These are phyloP conservation scores for Thymus quinquecostatus DNA, from an alignment of 257 asterid species.

Conservation along the genomic window DNA sequence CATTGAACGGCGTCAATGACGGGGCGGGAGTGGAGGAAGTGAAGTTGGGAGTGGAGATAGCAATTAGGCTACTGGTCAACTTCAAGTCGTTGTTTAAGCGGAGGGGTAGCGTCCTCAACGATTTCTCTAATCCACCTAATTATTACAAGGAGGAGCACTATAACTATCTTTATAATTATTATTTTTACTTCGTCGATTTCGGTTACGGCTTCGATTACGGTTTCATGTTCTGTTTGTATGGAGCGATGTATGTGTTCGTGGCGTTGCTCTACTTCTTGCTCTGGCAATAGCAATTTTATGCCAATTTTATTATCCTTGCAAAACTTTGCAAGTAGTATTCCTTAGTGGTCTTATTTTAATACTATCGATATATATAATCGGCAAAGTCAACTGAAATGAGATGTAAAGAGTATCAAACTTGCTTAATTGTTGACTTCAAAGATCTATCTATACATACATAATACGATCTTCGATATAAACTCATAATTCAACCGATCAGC, in stretches of 20 bases:
- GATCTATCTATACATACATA: neutral
- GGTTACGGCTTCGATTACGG: constrained; percentile 12
- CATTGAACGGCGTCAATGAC: neutral
- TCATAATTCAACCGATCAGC: neutral
- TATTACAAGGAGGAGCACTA: neutral
- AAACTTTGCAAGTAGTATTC: no score
- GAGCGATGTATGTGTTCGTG: constrained; percentile 31
- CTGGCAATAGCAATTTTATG: constrained; percentile 14
- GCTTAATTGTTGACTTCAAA: no score
- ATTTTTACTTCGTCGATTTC: neutral
- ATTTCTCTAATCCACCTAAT: constrained; percentile 27
- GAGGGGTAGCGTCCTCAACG: neutral
- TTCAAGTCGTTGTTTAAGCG: constrained; percentile 1
- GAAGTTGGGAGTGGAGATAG: constrained; percentile 43
- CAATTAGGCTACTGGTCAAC: constrained; percentile 28
- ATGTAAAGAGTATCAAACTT: no score
- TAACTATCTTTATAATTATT: neutral
- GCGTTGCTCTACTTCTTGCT: constrained; percentile 36
- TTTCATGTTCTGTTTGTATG: constrained; percentile 20
- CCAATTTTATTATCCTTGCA: no score
- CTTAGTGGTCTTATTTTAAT: no score
- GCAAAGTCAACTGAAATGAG: no score
- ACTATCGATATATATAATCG: no score
- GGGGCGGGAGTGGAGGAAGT: constrained; percentile 35
- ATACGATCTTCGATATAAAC: no score